Evolutionary conservation across 2,329 filamentous ascomycete genomes (phyloP).

Genomic region (Microsporum canis): DNA sequence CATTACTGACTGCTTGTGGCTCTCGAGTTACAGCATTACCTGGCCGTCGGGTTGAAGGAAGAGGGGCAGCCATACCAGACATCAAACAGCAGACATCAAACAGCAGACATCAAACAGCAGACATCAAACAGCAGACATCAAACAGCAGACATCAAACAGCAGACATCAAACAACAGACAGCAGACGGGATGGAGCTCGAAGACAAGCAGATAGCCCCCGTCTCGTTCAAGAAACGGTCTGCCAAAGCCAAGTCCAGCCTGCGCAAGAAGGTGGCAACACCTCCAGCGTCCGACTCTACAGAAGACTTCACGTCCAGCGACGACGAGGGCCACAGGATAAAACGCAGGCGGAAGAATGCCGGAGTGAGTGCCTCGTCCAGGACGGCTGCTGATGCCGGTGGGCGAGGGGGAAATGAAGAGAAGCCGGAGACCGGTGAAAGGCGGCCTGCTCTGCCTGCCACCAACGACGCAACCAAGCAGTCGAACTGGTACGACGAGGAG

Average conservation of each 20-base stretch:
- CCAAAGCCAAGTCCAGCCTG: slow-evolving; percentile 63
- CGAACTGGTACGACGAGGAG: slow-evolving; percentile 79
- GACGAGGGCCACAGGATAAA: slow-evolving; percentile 73
- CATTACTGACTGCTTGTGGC: no score
- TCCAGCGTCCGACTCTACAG: slow-evolving; percentile 47
- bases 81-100: no score
- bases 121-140: no score
- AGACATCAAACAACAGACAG: no score
- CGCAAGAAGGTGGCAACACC: slow-evolving; percentile 73
- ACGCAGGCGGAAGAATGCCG: slow-evolving; percentile 58
- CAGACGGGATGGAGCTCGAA: not conserved
- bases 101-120: no score
- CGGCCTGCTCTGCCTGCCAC: slow-evolving; percentile 18
- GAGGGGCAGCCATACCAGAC: no score
- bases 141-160: no score
- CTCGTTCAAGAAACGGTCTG: slow-evolving; percentile 71
- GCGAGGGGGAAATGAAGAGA: slow-evolving; percentile 42
- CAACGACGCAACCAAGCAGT: slow-evolving; percentile 82
- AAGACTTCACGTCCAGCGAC: slow-evolving; percentile 59
- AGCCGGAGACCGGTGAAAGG: slow-evolving; percentile 46
- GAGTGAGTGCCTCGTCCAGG: slow-evolving; percentile 53
- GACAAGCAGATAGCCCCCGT: not conserved
- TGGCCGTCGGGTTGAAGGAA: no score
- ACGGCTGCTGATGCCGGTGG: slow-evolving; percentile 18
- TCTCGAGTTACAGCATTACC: no score